Base-by-base conservation (phyloP, 83 land plant species). In the Diphasiastrum complanatum region DNA sequence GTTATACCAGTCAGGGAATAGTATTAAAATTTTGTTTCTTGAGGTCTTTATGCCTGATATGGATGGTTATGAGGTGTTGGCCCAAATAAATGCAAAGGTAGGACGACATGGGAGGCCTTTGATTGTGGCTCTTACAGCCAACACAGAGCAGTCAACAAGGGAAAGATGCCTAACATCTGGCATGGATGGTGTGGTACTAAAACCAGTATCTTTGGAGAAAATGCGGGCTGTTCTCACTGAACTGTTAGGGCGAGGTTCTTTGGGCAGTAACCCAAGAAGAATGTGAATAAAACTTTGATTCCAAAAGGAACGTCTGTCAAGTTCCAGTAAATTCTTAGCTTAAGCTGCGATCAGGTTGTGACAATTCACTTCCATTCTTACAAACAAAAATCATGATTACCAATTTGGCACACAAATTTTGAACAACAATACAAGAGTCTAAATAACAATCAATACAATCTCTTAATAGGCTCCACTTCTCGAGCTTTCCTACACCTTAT, bases 141-240 rank as follows among this genome's bases (percentile, higher is more conserved):
- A 33, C 49, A 62, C 79, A 1, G 87, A 84, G 46, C 56, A 45
- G 49, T 23, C 56, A 26, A 81, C 77, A 0, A 68, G 58, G 35
- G 84, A 81, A 60, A 67, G 61, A 23, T 78, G 79, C 59, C 20
- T 68, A 37, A 71, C 71, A 61, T 57, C 67, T 45, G 81, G 84
- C 1, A 72, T 84, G 70, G 76, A 75, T 58, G 77, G 81, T 23
- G 64, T 80, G 33, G 29, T 84, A 40, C 54, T 78, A 19, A 84
- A 84, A 49, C 87, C 84, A 0, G 60, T 84, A 27, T 81, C 87
- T 5, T 62, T 84, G 14, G 81, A 84, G 37, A 78, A 78, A 37
- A 71, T 84, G 84, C 64, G 77, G 12, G 71, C 43, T 51, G 75
- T 70, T 19, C 49, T 84, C 12, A 66, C 71, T 23, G 73, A 78